These are phyloP conservation scores for Mycena belliarum DNA, from an alignment of 768 basidiomycete genomes.

Conservation along the genomic window DNA sequence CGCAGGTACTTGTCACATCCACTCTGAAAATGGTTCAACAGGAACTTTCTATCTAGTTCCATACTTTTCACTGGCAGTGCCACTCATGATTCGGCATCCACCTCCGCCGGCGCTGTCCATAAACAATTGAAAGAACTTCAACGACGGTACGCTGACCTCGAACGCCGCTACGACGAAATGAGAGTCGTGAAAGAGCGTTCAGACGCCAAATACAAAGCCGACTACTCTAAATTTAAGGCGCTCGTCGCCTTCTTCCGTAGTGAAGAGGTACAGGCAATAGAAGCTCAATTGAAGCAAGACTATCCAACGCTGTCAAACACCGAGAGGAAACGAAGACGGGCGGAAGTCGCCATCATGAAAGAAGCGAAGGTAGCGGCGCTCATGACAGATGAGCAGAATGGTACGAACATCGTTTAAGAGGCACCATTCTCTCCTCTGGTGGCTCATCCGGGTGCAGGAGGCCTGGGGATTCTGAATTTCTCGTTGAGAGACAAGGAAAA, in stretches of 20 bases:
- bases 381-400: neutral
- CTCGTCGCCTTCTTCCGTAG: neutral
- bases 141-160: slow-evolving; percentile 12
- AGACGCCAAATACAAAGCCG: slow-evolving; percentile 13
- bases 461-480: neutral
- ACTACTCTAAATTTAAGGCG: slow-evolving; percentile 6
- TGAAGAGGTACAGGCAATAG: neutral
- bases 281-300: neutral
- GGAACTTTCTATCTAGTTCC: neutral
- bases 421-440: neutral
- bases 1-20: neutral
- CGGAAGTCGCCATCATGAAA: neutral
- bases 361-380: slow-evolving; percentile 3
- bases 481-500: slow-evolving; percentile 16
- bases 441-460: neutral
- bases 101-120: neutral
- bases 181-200: slow-evolving; percentile 9
- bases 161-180: slow-evolving; percentile 15
- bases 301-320: neutral
- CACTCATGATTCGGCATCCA: neutral
- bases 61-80: neutral
- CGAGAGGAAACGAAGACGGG: slow-evolving; percentile 5
- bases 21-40: too few relatives aligned
- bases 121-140: slow-evolving; percentile 8
- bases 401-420: neutral